Percentiles rank a stretch among this genome's conserved stretches.
These are phyloP conservation scores for Lolium rigidum DNA, from an alignment of 176 grass and related monocot genomes.

Conservation along the genomic window DNA sequence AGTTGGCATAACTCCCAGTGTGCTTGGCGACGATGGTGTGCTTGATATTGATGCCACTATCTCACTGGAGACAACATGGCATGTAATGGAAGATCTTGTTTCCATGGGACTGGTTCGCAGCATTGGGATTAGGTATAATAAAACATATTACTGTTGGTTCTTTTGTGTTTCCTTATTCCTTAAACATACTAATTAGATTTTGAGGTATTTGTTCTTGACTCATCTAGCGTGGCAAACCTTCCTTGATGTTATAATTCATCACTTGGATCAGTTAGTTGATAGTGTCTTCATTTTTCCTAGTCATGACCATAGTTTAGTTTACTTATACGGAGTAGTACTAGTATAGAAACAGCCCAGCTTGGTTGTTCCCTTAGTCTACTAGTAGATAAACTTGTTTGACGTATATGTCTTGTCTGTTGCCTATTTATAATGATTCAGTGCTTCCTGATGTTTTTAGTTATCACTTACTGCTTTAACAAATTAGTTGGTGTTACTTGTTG, in stretches of 20 bases:
- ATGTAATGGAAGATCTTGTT: constrained; percentile 94
- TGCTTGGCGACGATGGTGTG: constrained; percentile 82
- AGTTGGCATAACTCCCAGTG: constrained; percentile 77
- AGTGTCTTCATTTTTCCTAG: neutral
- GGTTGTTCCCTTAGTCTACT: neutral
- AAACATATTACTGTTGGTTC: neutral
- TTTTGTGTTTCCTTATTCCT: neutral
- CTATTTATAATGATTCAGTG: neutral
- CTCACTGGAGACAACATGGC: constrained; percentile 93
- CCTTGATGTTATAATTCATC: neutral
- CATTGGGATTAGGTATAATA: constrained; percentile 87
- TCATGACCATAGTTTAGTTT: neutral
- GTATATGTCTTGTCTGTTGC: neutral
- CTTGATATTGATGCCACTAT: constrained; percentile 93
- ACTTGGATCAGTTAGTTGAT: neutral
- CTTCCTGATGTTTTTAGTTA: neutral
- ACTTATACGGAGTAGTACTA: too few species aligned
- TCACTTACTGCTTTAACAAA: constrained; percentile 12
- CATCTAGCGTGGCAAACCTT: neutral
- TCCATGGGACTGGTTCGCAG: constrained; percentile 71
- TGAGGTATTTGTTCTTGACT: neutral
- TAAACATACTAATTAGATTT: neutral
- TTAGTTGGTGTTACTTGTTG: neutral
- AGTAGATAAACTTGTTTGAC: neutral
- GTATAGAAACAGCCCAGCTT: neutral